A percentile compares a stretch with the other conserved stretches of the same genome.
Conservation (phyloP, 1,284 basidiomycete species). For the Cryptococcus depauperatus region DNA sequence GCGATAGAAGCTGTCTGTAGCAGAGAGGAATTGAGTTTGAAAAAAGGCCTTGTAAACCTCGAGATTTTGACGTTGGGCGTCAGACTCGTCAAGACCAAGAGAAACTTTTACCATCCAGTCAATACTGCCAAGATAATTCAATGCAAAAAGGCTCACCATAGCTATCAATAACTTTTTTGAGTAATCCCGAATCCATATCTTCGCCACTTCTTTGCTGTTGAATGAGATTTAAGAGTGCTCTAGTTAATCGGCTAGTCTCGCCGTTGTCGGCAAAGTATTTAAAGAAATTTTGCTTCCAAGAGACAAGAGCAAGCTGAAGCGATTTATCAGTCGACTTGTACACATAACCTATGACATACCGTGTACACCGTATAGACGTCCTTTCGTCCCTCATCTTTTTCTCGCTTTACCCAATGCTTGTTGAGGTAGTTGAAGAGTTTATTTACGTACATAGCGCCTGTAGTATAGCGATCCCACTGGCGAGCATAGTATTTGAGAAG, state of each 20-base stretch:
- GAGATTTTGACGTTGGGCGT: slow-evolving; percentile 52
- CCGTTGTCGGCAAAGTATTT: slow-evolving; percentile 58
- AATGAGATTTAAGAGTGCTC: slow-evolving; percentile 80
- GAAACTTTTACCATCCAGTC: slow-evolving; percentile 53
- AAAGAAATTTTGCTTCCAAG: slow-evolving; percentile 94
- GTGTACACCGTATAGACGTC: slow-evolving; percentile 94
- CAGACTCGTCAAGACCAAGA: slow-evolving; percentile 83
- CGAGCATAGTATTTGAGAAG: slow-evolving; percentile 83
- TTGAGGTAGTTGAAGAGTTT: slow-evolving; percentile 94
- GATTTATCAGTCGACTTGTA: neutral
- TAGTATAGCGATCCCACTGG: slow-evolving; percentile 96
- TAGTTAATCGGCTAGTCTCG: slow-evolving; percentile 68
- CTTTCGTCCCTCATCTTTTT: slow-evolving; percentile 95
- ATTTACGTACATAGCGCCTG: slow-evolving; percentile 91
- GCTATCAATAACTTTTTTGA: slow-evolving; percentile 94
- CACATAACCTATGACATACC: slow-evolving; percentile 51
- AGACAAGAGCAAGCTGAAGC: slow-evolving; percentile 76
- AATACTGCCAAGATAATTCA: neutral
- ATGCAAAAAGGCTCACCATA: slow-evolving; percentile 50
- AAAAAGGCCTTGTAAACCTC: slow-evolving; percentile 92
- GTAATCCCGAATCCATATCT: slow-evolving; percentile 80
- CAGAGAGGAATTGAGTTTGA: slow-evolving; percentile 77
- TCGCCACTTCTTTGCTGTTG: slow-evolving; percentile 92
- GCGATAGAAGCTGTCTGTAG: slow-evolving; percentile 86
- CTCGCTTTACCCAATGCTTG: slow-evolving; percentile 97